Evolutionary conservation across 306 rosid genomes (phyloP), one percentile per base, ranked within the genome.

Genomic region (Gillenia trifoliata): DNA sequence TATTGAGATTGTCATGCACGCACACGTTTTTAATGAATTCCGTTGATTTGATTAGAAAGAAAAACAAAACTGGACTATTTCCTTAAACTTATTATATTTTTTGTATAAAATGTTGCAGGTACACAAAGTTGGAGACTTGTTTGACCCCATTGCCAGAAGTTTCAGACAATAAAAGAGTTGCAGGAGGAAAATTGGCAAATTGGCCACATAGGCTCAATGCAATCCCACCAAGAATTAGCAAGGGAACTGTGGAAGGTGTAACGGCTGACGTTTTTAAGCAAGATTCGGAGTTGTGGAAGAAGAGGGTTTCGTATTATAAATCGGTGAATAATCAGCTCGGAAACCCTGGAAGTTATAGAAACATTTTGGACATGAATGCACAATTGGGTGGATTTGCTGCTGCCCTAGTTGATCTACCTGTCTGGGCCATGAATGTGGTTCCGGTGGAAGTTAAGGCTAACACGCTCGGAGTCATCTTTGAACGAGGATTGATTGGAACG

Each of bases 401-500:
- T 70, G 83, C 92, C 28, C 80, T 89, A 0, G 66, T 80, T 73
- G 77, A 89, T 5, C 77, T 75, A 20, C 98, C 97, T 20, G 88
- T 89, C 66, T 93, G 98, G 97, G 97, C 89, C 72, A 89, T 93
- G 98, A 93, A 93, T 72, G 90, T 89, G 43, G 93, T 91, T 68
- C 98, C 98, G 40, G 83, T 84, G 8, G 86, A 89, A 2, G 83
- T 82, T 29, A 84, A 81, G 64, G 73, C 72, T 71, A 80, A 91
- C 78, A 85, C 96, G 22, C 90, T 91, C 26, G 97, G 98, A 68
- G 92, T 88, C 68, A 79, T 89, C 20, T 93, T 78, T 34, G 92
- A 93, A 69, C 47, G 96, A 54, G 97, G 97, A 47, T 75, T 89
- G 62, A 93, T 93, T 56, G 98, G 96, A 73, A 86, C 89, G 6